Evolutionary conservation across 2,329 filamentous ascomycete genomes (phyloP).

Genomic region (Stemphylium lycopersici): DNA sequence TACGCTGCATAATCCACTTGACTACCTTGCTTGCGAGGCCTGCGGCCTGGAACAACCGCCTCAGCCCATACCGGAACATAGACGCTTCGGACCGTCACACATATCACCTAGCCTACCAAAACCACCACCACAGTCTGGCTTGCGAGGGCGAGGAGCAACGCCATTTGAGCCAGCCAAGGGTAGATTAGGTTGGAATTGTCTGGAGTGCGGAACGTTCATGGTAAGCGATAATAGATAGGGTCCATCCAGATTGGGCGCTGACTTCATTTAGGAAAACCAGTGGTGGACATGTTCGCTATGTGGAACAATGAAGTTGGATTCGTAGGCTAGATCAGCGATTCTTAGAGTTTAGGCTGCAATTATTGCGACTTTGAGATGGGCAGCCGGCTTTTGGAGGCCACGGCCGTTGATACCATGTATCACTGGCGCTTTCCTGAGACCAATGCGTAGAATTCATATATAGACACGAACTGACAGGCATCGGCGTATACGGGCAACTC

Average conservation of each 20-base stretch:
- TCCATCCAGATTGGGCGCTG: not conserved
- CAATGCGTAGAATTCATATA: too few species aligned
- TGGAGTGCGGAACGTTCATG: slow-evolving; percentile 66
- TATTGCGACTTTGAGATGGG: not conserved
- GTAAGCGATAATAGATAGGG: slow-evolving; percentile 27
- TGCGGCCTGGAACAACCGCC: slow-evolving; percentile 63
- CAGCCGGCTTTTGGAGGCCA: not conserved
- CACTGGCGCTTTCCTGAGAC: too few species aligned
- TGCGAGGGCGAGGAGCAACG: slow-evolving; percentile 40
- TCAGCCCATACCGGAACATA: slow-evolving; percentile 43
- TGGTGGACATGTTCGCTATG: slow-evolving; percentile 70
- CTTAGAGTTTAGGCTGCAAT: too few species aligned
- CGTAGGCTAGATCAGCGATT: slow-evolving; percentile 11
- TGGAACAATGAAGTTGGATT: slow-evolving; percentile 61
- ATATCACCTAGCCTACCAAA: slow-evolving; percentile 35
- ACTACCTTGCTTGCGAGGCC: slow-evolving; percentile 65
- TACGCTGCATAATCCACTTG: slow-evolving; percentile 66
- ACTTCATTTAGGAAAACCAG: slow-evolving; percentile 50
- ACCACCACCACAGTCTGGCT: slow-evolving; percentile 37
- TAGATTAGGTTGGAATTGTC: slow-evolving; percentile 65
- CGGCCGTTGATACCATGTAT: too few species aligned
- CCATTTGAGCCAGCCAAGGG: slow-evolving; percentile 54
- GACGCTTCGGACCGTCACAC: slow-evolving; percentile 35
- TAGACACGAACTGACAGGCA: too few species aligned
- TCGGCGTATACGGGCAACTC: too few species aligned